Evolutionary conservation across 768 basidiomycete species (phyloP).

Genomic region (Trametes cinnabarina): DNA sequence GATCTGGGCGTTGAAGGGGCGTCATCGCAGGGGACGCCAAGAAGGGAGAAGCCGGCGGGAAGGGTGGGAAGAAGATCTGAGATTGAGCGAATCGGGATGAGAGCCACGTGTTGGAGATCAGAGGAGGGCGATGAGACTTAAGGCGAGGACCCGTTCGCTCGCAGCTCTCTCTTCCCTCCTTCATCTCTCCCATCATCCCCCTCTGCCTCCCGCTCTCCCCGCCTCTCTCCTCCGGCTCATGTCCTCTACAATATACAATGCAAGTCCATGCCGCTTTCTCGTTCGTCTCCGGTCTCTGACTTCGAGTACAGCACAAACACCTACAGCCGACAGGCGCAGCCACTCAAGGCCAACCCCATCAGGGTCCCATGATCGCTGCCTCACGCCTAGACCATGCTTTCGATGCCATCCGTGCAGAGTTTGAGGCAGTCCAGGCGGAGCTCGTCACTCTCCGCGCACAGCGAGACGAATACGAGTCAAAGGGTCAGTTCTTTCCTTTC

Average conservation of each 20-base stretch:
- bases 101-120: slow-evolving; percentile 23
- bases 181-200: slow-evolving; percentile 22
- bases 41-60: slow-evolving; percentile 24
- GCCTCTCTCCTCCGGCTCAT: slow-evolving; percentile 12
- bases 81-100: slow-evolving; percentile 15
- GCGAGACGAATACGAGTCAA: slow-evolving; percentile 86
- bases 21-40: slow-evolving; percentile 14
- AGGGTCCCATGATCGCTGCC: slow-evolving; percentile 23
- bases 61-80: slow-evolving; percentile 13
- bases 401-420: slow-evolving; percentile 81
- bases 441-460: slow-evolving; percentile 66
- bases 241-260: slow-evolving; percentile 33
- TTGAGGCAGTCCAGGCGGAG: slow-evolving; percentile 72
- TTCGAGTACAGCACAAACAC: slow-evolving; percentile 36
- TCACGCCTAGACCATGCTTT: slow-evolving; percentile 70
- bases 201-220: background rate
- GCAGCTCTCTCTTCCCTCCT: slow-evolving; percentile 22
- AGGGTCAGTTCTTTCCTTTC: slow-evolving; percentile 55
- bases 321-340: slow-evolving; percentile 41
- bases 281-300: background rate
- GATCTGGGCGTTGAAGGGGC: slow-evolving; percentile 12
- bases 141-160: slow-evolving; percentile 19
- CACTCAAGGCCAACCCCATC: slow-evolving; percentile 28
- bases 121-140: slow-evolving; percentile 16
- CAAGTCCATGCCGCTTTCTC: slow-evolving; percentile 14